Base-by-base conservation (phyloP, 139 green algal genomes). In the Chlamydomonas eustigma region DNA sequence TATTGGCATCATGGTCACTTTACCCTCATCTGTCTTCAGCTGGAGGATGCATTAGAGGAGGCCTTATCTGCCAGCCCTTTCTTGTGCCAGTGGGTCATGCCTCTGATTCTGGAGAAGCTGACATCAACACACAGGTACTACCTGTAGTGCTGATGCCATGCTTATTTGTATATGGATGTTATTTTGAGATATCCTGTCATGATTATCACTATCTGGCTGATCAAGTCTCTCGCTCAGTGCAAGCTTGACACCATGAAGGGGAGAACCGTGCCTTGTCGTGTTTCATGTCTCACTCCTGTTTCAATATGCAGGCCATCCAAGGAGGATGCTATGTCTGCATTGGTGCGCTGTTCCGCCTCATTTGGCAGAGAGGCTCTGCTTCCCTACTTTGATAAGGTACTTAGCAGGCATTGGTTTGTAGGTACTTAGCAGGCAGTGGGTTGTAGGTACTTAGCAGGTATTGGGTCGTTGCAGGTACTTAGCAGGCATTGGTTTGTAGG, bases 101-200 rank as follows among this genome's bases (percentile, higher is more conserved):
- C 76, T 32, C 81, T 86, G 33, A 37, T 86, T 68, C 44, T 81
- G 52, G 81, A 86, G 73, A 86, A 86, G 74, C 76, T 86, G 25
- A 77, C 66, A 44, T 77, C 52, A 12, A 85, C 80, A 1, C 78
- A 85, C 80, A 77, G 72, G 80, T 79, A 58, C n/a, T n/a, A n/a
- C n/a, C n/a, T n/a, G n/a, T n/a, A n/a, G n/a, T n/a, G n/a, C n/a
- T n/a, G n/a, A n/a, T n/a, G n/a, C n/a, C n/a, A n/a, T n/a, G n/a
- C n/a, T n/a, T n/a, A n/a, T n/a, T n/a, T n/a, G n/a, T n/a, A n/a
- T n/a, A n/a, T n/a, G n/a, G n/a, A n/a, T n/a, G n/a, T n/a, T n/a
- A n/a, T n/a, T n/a, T n/a, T n/a, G n/a, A n/a, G n/a, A n/a, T n/a
- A n/a, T n/a, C n/a, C n/a, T n/a, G n/a, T n/a, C n/a, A n/a, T n/a